Evolutionary conservation across 2,329 filamentous ascomycete species (phyloP), one percentile per base, ranked within the genome.

Genomic region (Penicillium sp.): DNA sequence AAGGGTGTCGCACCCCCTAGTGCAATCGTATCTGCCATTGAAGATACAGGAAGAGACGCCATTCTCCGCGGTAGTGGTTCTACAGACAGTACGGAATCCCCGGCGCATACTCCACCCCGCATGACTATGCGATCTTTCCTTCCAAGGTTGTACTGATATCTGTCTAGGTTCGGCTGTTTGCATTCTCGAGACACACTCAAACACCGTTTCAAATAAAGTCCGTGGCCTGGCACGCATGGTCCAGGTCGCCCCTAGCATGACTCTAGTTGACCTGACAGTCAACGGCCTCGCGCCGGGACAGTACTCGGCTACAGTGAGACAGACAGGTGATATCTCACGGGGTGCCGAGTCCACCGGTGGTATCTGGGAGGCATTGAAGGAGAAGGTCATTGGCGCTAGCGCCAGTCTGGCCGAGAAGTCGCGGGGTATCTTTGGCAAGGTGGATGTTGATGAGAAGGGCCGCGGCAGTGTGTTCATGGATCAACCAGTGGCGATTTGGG

Each of bases 181-280:
- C 75, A 97, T 99, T 68, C 85, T 99, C 56, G 94, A 99, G 79
- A 95, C 91, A 53, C 86, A 90, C 67, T 82, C 86, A 43, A 77
- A 74, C 36, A 73, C 75, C 53, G 82, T 86, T 52, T 72, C 77
- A 60, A 82, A 88, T 66, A 81, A 89, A 64, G 92, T 99, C 48
- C 85, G 90, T 62, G 94, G 94, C 27, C 79, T 99, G 39, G 91
- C 89, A 57, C 86, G 94, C 63, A 95, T 99, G 88, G 93, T 99
- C 40, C 90, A 97, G 70, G 91, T 96, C 47, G 86, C 85, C 48
- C 81, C 88, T 3, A 85, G 82, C 40, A 81, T 89, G 65, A 96
- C 92, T 11, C 79, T 97, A 50, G 82, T 97, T 59, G 94, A 99
- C 75, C 78, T 97, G 62, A 95, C 90, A 13, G 81, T 97, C 58